Percentiles rank a stretch among this genome's conserved stretches.
Evolutionary conservation across 2,329 filamentous ascomycete genomes (phyloP).

Genomic region (Trichoderma oligosporum): DNA sequence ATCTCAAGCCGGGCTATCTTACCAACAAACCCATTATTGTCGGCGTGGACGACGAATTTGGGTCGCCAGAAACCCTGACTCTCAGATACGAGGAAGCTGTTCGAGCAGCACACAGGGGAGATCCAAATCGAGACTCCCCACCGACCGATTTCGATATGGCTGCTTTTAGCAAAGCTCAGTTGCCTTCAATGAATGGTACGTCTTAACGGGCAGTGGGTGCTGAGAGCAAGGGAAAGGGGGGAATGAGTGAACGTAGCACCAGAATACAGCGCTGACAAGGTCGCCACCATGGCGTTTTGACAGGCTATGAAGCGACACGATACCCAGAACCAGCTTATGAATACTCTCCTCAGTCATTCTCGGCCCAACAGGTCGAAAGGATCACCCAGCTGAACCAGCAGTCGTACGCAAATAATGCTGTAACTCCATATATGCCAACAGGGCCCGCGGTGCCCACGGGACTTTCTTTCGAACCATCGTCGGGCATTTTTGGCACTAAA

Average conservation of each 20-base stretch:
- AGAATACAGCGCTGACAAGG: slow-evolving; percentile 1
- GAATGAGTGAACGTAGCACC: not conserved
- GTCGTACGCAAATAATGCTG: slow-evolving; percentile 55
- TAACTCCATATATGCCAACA: slow-evolving; percentile 63
- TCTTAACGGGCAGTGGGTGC: slow-evolving; percentile 30
- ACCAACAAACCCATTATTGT: slow-evolving; percentile 55
- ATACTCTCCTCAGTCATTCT: slow-evolving; percentile 47
- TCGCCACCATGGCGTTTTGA: not conserved
- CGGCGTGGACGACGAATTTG: slow-evolving; percentile 51
- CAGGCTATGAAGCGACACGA: slow-evolving; percentile 58
- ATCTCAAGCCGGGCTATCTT: slow-evolving; percentile 48
- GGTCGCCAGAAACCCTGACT: slow-evolving; percentile 55
- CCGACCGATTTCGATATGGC: slow-evolving; percentile 40
- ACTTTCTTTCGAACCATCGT: slow-evolving; percentile 64
- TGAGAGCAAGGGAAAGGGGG: not conserved
- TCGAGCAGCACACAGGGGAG: slow-evolving; percentile 50
- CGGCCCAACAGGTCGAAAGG: slow-evolving; percentile 48
- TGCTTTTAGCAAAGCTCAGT: slow-evolving; percentile 70
- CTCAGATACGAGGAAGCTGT: slow-evolving; percentile 56
- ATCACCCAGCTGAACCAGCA: slow-evolving; percentile 52
- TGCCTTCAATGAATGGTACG: slow-evolving; percentile 79
- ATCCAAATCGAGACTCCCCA: slow-evolving; percentile 54
- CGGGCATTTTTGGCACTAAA: slow-evolving; percentile 66
- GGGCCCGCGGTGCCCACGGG: slow-evolving; percentile 56
- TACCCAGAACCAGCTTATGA: slow-evolving; percentile 57